These are phyloP conservation scores for Huntiella abstrusa DNA, from an alignment of 2,329 filamentous ascomycete species.

Conservation along the genomic window DNA sequence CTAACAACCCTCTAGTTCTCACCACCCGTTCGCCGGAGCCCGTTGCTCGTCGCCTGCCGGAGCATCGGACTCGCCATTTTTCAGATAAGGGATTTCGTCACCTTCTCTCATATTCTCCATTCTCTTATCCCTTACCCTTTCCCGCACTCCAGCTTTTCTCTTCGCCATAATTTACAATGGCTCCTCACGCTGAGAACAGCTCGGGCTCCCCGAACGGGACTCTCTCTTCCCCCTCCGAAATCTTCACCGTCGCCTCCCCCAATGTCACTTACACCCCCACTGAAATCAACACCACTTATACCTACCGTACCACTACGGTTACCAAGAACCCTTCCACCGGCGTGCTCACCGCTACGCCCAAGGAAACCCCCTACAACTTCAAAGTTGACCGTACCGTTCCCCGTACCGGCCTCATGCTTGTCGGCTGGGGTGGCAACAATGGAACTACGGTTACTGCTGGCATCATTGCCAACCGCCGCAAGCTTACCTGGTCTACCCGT, in stretches of 20 bases:
- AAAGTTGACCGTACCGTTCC: slow-evolving; percentile 87
- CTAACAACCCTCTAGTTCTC: slow-evolving; percentile 38
- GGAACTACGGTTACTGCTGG: slow-evolving; percentile 92
- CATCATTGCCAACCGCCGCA: slow-evolving; percentile 84
- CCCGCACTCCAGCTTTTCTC: slow-evolving; percentile 9
- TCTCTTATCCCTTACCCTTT: neutral
- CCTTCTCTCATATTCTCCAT: slow-evolving; percentile 11
- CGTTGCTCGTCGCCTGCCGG: slow-evolving; percentile 78
- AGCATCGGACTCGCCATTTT: slow-evolving; percentile 50
- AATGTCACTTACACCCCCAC: slow-evolving; percentile 80
- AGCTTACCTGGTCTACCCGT: slow-evolving; percentile 80
- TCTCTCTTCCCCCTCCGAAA: slow-evolving; percentile 25
- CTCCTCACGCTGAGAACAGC: slow-evolving; percentile 63
- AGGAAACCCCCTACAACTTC: slow-evolving; percentile 88
- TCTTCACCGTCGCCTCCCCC: slow-evolving; percentile 79
- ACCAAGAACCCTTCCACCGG: slow-evolving; percentile 46
- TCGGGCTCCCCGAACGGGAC: slow-evolving; percentile 33
- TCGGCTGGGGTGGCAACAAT: slow-evolving; percentile 97
- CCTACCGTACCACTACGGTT: slow-evolving; percentile 84
- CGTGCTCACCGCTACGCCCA: slow-evolving; percentile 66
- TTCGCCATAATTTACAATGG: slow-evolving; percentile 39
- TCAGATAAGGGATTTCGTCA: slow-evolving; percentile 26
- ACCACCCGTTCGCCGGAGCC: slow-evolving; percentile 93
- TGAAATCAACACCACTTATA: slow-evolving; percentile 85
- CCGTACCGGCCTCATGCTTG: slow-evolving; percentile 91